A percentile compares a stretch with the other conserved stretches of the same genome.
Evolutionary conservation across 192 early-diverging fungal genomes (phyloP).

Genomic region (Geranomyces variabilis): DNA sequence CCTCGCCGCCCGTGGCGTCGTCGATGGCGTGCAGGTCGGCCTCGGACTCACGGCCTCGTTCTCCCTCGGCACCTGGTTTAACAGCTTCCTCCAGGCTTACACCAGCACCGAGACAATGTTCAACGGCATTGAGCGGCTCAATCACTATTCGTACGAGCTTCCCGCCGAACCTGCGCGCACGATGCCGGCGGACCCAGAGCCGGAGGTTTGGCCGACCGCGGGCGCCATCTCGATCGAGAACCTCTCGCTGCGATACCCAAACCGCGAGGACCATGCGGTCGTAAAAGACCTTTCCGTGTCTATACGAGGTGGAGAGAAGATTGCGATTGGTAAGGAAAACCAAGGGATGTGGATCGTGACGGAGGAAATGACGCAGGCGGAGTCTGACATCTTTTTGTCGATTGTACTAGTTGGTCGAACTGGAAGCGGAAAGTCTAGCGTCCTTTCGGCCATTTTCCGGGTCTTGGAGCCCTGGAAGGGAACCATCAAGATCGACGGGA

Average conservation of each 20-base stretch:
- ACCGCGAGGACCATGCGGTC: conserved; percentile 41
- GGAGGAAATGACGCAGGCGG: too few species aligned
- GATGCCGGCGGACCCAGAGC: neutral
- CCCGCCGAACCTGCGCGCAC: neutral
- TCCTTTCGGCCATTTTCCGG: conserved; percentile 42
- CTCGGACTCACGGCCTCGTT: neutral
- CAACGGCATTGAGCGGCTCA: conserved; percentile 58
- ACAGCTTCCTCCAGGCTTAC: neutral
- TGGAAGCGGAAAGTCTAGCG: conserved; percentile 51
- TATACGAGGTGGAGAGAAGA: conserved; percentile 43
- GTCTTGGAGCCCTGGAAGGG: conserved; percentile 54
- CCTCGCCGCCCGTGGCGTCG: neutral
- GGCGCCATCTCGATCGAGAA: conserved; percentile 51
- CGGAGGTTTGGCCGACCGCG: conserved; percentile 25
- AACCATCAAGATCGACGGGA: conserved; percentile 66
- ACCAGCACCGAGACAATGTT: conserved; percentile 44
- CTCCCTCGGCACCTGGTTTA: neutral
- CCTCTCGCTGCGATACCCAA: conserved; percentile 49
- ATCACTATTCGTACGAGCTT: conserved; percentile 47
- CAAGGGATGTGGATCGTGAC: too few species aligned
- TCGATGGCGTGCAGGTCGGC: neutral
- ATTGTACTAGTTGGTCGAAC: conserved; percentile 56
- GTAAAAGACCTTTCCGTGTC: conserved; percentile 47
- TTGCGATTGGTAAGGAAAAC: conserved; percentile 67
- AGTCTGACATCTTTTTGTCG: too few species aligned